Evolutionary conservation across 192 early-diverging fungal species (phyloP).

Genomic region (Coemansia sp.): DNA sequence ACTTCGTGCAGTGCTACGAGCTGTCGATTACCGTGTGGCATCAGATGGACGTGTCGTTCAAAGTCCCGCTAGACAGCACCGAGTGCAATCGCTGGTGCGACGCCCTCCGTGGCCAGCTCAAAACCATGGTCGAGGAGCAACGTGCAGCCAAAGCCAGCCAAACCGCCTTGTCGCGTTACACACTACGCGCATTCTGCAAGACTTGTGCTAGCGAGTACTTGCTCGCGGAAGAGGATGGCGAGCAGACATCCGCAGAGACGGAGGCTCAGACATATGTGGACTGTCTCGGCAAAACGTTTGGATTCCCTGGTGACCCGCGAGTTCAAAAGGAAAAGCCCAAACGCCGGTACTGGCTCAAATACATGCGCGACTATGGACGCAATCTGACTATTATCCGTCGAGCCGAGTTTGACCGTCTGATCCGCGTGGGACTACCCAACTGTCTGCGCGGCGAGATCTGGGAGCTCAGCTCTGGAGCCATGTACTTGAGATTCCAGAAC

Average conservation of each 20-base stretch:
- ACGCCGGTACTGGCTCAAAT: conserved; percentile 45
- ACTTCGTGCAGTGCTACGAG: conserved; percentile 53
- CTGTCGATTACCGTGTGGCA: conserved; percentile 91
- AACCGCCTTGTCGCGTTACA: conserved; percentile 42
- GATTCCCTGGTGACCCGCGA: conserved; percentile 48
- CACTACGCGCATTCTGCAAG: conserved; percentile 47
- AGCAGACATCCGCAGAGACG: not conserved
- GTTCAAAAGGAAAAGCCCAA: conserved; percentile 44
- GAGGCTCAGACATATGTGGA: conserved; percentile 15
- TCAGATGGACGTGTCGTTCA: conserved; percentile 84
- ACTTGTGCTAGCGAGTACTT: conserved; percentile 78
- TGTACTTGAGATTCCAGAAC: conserved; percentile 85
- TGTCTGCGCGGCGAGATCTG: conserved; percentile 89
- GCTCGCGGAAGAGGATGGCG: conserved; percentile 20
- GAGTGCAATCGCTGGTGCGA: conserved; percentile 82
- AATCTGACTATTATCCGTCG: conserved; percentile 83
- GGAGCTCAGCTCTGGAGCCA: conserved; percentile 89
- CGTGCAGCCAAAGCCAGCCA: conserved; percentile 60
- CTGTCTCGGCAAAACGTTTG: conserved; percentile 52
- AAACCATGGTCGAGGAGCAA: conserved; percentile 78
- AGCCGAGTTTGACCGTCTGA: conserved; percentile 84
- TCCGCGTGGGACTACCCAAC: conserved; percentile 88
- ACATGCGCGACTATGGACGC: conserved; percentile 72
- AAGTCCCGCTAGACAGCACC: conserved; percentile 67
- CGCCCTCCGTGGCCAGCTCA: conserved; percentile 69